Conservation (phyloP, 2,329 filamentous ascomycete species). For the Thermomyces lanuginosus region DNA sequence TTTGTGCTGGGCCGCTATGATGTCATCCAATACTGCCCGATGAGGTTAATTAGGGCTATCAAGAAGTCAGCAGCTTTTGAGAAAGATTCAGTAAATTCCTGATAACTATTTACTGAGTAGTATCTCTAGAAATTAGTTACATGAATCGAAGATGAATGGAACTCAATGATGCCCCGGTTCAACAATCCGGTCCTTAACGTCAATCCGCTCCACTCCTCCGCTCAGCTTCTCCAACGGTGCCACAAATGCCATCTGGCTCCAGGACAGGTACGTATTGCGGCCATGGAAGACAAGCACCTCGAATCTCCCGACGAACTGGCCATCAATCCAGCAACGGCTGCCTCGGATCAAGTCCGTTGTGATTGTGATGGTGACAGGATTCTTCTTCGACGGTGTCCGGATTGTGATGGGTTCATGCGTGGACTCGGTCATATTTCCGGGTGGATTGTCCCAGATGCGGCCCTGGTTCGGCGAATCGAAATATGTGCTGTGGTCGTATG, state of each 20-base stretch:
- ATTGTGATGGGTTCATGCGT: conserved; percentile 29
- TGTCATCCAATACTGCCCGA: too few relatives aligned
- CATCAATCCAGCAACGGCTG: conserved; percentile 34
- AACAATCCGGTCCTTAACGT: not conserved
- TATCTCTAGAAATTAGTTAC: too few relatives aligned
- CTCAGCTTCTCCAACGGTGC: conserved; percentile 27
- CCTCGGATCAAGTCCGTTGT: conserved; percentile 31
- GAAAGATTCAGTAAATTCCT: too few relatives aligned
- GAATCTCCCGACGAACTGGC: conserved; percentile 33
- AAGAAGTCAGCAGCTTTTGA: too few relatives aligned
- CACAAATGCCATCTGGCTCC: conserved; percentile 43
- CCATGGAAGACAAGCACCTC: conserved; percentile 41
- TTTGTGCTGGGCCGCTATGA: too few relatives aligned
- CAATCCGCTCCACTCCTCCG: not conserved
- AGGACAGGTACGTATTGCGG: conserved; percentile 35
- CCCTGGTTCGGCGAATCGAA: conserved; percentile 34
- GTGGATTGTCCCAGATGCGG: conserved; percentile 33
- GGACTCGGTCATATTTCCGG: conserved; percentile 25
- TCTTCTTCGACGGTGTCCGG: conserved; percentile 11
- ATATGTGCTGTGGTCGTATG: conserved; percentile 21
- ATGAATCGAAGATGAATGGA: too few relatives aligned
- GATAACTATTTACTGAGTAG: too few relatives aligned
- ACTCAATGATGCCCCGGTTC: too few relatives aligned
- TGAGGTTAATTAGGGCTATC: too few relatives aligned
- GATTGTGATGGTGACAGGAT: conserved; percentile 20